These are phyloP conservation scores for Bryopsis sp. DNA, from an alignment of 139 green algal species.

Conservation along the genomic window DNA sequence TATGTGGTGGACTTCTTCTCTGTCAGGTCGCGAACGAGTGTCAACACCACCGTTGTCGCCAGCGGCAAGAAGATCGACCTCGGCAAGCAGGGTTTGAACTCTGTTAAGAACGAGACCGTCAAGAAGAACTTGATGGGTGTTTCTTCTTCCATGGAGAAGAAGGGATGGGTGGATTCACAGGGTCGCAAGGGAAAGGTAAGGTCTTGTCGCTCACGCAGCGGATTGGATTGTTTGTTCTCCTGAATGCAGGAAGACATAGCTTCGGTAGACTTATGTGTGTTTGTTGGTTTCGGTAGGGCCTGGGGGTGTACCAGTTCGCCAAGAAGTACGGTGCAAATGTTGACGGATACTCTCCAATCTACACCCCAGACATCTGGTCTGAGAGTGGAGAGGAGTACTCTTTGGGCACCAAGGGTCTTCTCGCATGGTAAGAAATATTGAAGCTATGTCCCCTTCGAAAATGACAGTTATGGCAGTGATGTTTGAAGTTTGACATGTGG, in stretches of 20 bases:
- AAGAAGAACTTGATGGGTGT: slow-evolving; percentile 70
- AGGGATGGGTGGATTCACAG: slow-evolving; percentile 76
- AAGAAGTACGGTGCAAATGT: slow-evolving; percentile 94
- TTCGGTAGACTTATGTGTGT: too few species aligned
- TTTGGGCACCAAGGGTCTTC: slow-evolving; percentile 78
- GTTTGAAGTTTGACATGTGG: too few species aligned
- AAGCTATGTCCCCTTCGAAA: too few species aligned
- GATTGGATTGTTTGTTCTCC: too few species aligned
- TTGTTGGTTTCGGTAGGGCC: too few species aligned
- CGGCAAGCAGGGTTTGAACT: slow-evolving; percentile 74
- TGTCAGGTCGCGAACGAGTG: too few species aligned
- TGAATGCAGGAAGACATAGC: too few species aligned
- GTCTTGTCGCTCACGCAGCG: not conserved
- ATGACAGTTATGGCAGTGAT: too few species aligned
- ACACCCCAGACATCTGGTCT: slow-evolving; percentile 89
- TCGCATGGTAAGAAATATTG: too few species aligned
- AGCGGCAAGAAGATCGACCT: slow-evolving; percentile 76
- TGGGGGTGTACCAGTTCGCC: slow-evolving; percentile 73
- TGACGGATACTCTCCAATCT: slow-evolving; percentile 93
- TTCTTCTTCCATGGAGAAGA: slow-evolving; percentile 54
- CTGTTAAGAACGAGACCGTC: slow-evolving; percentile 57
- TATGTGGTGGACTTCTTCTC: too few species aligned
- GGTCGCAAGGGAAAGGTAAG: slow-evolving; percentile 70
- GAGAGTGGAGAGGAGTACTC: slow-evolving; percentile 71
- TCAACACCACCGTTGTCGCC: too few species aligned